Evolutionary conservation across 2,329 filamentous ascomycete genomes (phyloP), one percentile per base, ranked within the genome.

Genomic region (Colletotrichum sp.): DNA sequence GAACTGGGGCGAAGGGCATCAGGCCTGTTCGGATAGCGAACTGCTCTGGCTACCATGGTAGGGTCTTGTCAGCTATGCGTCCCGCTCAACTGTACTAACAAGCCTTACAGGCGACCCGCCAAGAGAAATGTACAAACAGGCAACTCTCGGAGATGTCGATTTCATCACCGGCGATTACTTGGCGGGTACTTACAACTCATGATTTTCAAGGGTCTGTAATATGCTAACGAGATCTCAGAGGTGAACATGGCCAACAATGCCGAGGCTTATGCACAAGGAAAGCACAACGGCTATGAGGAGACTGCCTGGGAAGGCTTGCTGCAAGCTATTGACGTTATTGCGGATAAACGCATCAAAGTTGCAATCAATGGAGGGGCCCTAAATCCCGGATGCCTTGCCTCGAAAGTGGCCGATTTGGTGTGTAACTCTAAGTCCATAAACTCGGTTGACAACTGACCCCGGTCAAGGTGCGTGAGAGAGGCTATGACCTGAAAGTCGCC

Each of bases 1-100:
- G 55, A 58, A 3, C 4, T 24, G 55, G 55, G 0, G 0, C 13
- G 1, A 26, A 0, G 4, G 55, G 55, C 21, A 21, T 58, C 21
- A 58, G 55, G 21, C 55, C 55, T 58, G 55, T 58, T 28, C 55
- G 55, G 8, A 58, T 58, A 13, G 55, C 55, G 21, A 58, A 58
- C 2, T 58, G 55, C 55, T 58, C 55, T 18, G 55, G 55, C 13
- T 58, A 58, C 16, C 55, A 58, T 28, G 55, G 55, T 58, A 58
- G 13, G 55, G 26, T 1, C 9, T 48, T 48, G 18, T n/a, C 5
- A 48, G 38, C 18, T 6, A 4, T n/a, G 38, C 18, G 38, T 1
- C 0, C 55, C 2, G 43, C 0, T 28, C 55, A 28, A 28, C 55
- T 10, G 5, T 26, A 1, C 13, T 26, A 6, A 26, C 55, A 58